phyloP scores from a whole-genome alignment of 257 asterid species.

The Penstemon davidsonii region DNA sequence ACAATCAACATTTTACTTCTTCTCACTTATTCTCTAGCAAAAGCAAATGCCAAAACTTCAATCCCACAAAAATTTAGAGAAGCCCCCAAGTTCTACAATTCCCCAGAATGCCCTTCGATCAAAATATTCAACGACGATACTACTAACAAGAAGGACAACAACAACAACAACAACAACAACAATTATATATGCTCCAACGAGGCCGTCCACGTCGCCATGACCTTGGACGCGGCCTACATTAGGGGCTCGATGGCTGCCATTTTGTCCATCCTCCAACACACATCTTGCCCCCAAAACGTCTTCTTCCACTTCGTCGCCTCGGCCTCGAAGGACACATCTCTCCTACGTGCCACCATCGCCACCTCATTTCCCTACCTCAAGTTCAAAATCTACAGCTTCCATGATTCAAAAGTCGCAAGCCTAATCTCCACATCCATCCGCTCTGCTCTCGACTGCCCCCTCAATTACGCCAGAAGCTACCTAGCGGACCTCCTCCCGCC shows the following conservation, averaged over 20 bases:
- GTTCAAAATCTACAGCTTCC: conserved; percentile 60
- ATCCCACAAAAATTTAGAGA: conserved; percentile 60
- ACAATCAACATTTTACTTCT: conserved; percentile 26
- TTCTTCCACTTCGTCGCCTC: conserved; percentile 77
- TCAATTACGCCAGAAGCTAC: conserved; percentile 90
- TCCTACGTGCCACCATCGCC: conserved; percentile 48
- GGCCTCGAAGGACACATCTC: conserved; percentile 49
- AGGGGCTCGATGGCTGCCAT: conserved; percentile 95
- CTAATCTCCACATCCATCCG: conserved; percentile 92
- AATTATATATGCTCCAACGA: conserved; percentile 43
- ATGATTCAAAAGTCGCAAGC: conserved; percentile 56
- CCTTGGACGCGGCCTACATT: conserved; percentile 74
- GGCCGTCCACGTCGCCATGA: conserved; percentile 86
- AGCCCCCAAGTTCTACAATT: conserved; percentile 87
- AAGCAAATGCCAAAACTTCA: conserved; percentile 21
- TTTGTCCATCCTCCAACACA: conserved; percentile 76
- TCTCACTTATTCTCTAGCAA: conserved; percentile 12
- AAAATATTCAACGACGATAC: not conserved
- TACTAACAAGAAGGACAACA: not conserved
- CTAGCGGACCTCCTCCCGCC: conserved; percentile 68
- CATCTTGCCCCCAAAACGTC: conserved; percentile 79
- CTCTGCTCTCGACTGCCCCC: conserved; percentile 90
- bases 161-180: not conserved
- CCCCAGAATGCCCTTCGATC: conserved; percentile 57
- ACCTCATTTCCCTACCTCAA: conserved; percentile 74